Evolutionary conservation across 2,329 filamentous ascomycete species (phyloP).

Genomic region (Penicillium thymicola): DNA sequence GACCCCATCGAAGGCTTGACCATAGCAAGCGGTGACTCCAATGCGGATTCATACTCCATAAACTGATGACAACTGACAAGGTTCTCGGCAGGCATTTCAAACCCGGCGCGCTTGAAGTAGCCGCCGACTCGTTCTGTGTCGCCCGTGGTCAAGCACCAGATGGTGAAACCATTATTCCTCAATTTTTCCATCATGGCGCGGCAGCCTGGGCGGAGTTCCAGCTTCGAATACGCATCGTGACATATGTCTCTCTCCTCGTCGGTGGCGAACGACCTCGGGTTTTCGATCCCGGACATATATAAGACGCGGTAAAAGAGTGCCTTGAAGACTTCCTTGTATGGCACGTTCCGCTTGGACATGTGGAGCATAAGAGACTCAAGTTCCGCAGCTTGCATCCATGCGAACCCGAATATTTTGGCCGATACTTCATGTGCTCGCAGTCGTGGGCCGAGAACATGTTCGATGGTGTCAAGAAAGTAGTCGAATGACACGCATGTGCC

Average conservation of each 20-base stretch:
- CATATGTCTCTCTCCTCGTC: slow-evolving; percentile 41
- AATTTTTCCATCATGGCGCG: slow-evolving; percentile 42
- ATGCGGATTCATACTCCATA: background rate
- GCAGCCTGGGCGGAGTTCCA: slow-evolving; percentile 35
- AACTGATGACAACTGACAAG: slow-evolving; percentile 46
- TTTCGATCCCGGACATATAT: slow-evolving; percentile 39
- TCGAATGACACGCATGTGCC: slow-evolving; percentile 48
- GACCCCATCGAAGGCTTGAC: slow-evolving; percentile 51
- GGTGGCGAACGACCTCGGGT: slow-evolving; percentile 39
- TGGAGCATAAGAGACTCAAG: slow-evolving; percentile 47
- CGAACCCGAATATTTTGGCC: slow-evolving; percentile 41
- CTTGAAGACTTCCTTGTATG: slow-evolving; percentile 41
- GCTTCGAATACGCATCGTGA: slow-evolving; percentile 35
- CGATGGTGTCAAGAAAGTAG: slow-evolving; percentile 40
- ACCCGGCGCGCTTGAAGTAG: slow-evolving; percentile 50
- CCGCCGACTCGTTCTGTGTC: slow-evolving; percentile 50
- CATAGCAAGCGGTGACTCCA: slow-evolving; percentile 42
- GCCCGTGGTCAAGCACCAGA: slow-evolving; percentile 55
- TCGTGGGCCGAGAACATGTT: slow-evolving; percentile 36
- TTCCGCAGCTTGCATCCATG: slow-evolving; percentile 46
- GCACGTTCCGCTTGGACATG: slow-evolving; percentile 40
- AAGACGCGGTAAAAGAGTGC: slow-evolving; percentile 46
- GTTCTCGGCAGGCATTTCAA: slow-evolving; percentile 52
- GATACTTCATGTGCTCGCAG: slow-evolving; percentile 35
- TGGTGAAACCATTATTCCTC: slow-evolving; percentile 47